Evolutionary conservation across 768 basidiomycete species (phyloP), one percentile per base, ranked within the genome.

Genomic region (Hemileccinum impolitum): DNA sequence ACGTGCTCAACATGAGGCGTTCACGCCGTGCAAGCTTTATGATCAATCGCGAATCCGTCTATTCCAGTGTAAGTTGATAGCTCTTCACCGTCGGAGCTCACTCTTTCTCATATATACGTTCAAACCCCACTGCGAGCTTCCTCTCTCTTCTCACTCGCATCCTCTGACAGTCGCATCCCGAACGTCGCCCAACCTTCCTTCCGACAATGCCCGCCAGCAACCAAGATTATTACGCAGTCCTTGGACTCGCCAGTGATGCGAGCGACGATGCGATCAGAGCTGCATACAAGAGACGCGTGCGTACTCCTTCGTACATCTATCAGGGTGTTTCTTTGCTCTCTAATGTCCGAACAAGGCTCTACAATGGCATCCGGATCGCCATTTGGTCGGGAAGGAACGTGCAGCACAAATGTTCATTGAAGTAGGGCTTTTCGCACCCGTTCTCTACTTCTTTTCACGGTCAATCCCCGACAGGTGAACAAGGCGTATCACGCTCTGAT

Each of bases 301-400:
- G 70, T 62, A 25, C 36, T 50, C 45, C 31, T 45, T n/a, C n/a
- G n/a, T n/a, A 53, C 51, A 48, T 51, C 48, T 47, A 59, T 65
- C 46, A 53, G 11, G 23, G 45, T 50, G 39, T 51, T 55, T 67
- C 48, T 59, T 50, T 57, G 9, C 18, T 41, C 41, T 37, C 54
- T 57, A 47, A 58, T 18, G 28, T 44, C 30, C 26, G 9, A 52
- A 32, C 28, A 53, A 78, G 83, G 82, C 81, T 55, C 68, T 85
- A 47, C 75, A 73, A 59, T 86, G 83, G 81, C 82, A 85, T 55
- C 82, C 83, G 53, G 82, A 85, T 66, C 81, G 81, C 51, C 80
- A 82, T 64, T 56, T 64, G 18, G 64, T 71, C 23, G 72, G 76
- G 51, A 79, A 76, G 59, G 77, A 82, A 48, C 62, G 64, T 39